Base-by-base conservation (phyloP, 140 eudicot genomes). In the Bidens hawaiensis region DNA sequence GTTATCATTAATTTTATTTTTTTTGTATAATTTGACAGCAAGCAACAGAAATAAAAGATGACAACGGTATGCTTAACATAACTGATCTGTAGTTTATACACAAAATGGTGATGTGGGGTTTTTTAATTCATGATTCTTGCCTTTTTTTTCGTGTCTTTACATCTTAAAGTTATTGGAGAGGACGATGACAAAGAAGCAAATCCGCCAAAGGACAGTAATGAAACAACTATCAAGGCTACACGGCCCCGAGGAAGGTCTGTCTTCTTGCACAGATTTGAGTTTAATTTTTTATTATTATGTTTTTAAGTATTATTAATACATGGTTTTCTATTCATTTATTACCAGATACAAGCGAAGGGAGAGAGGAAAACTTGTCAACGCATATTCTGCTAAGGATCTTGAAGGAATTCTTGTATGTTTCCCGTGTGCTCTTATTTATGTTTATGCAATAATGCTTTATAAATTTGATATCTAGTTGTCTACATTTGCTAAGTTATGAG, bases 351-450 rank as follows among this genome's bases (percentile, higher is more conserved):
- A 79, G 81, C 83, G 76, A 78, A 81, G 95, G 69, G 96, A 85
- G 76, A 82, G 71, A 75, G 99, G 90, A 68, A 93, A 85, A 66
- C 72, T 34, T 71, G 96, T 91, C 19, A 66, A 81, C 15, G 68
- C 77, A 16, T 93, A 88, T 70, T 80, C 95, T 51, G 38, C 87
- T 34, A 56, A 82, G 82, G 96, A 93, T 79, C 86, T 88, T 73
- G 89, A 82, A 73, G 99, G 94, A 69, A 93, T 93, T 22, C 90
- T 93, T 77, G 99, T 93, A 72, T 28, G 96, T 68, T 77, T 42
- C 26, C 18, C 14, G n/a, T 16, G n/a, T n/a, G 13, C 46, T 71
- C 0, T 5, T 4, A 14, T 41, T 19, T 28, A 27, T 52, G 45
- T 15, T 41, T 53, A 52, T 26, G n/a, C n/a, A n/a, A n/a, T n/a